Evolutionary conservation across 163 green algal species (phyloP), one percentile per base, ranked within the genome.

Genomic region (Coccomyxa subellipsoidea): DNA sequence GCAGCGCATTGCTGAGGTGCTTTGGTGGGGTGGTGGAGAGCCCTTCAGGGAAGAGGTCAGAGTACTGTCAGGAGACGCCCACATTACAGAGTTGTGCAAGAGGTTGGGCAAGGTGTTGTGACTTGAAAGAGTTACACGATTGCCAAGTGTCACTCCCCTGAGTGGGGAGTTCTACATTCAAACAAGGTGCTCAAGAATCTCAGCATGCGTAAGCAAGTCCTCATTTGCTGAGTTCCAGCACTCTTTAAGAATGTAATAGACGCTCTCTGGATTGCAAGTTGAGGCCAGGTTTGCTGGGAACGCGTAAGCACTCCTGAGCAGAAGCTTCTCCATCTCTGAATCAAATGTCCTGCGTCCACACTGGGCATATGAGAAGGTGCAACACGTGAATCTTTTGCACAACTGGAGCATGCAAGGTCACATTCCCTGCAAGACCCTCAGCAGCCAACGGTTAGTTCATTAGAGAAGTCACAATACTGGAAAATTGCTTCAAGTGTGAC

Each of bases 1-100:
- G 70, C 31, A 34, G 70, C 32, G 29, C 29, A 35, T 73, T 38
- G 70, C 70, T 38, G 4, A 77, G 70, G 70, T 77, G 70, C 32
- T 77, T 18, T 77, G 70, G 70, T 40, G 34, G 32, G 70, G 31
- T n/a, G 70, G 70, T 40, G 32, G 70, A 15, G 70, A 77, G 70
- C 27, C 23, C 12, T 77, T 77, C 70, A 38, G 70, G 70, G 34
- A 38, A 1, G 10, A 77, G 23, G 47, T 59, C 47, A 59, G 47
- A 59, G 47, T 18, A 59, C 47, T 27, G 47, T 59, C 47, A 59
- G 4, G 15, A 59, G 47, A 59, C 23, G 47, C 47, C 47, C 47
- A 59, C 47, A 59, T 1, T 59, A 18, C 23, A 18, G 47, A 12
- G 15, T 18, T 59, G 47, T 8, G 21, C 23, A 21, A 1, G 4